Evolutionary conservation across 495 filamentous ascomycete species (phyloP).

Genomic region (Penicillium simplicissimum): DNA sequence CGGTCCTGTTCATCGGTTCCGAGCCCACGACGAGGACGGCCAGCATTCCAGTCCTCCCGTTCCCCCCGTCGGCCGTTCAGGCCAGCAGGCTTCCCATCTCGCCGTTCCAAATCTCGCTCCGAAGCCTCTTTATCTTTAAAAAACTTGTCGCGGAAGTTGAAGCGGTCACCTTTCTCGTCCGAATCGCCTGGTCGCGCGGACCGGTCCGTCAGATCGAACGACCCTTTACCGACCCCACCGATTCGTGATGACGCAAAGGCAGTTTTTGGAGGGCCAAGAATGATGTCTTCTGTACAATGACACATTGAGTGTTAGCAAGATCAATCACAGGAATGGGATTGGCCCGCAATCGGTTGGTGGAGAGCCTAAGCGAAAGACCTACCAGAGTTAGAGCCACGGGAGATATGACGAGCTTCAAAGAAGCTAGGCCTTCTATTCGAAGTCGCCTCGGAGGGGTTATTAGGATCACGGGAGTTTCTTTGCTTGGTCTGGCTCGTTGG

Average conservation of each 20-base stretch:
- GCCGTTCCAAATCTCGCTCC: slow-evolving; percentile 47
- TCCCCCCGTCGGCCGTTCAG: slow-evolving; percentile 51
- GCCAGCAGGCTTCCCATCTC: slow-evolving; percentile 39
- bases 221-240: slow-evolving; percentile 46
- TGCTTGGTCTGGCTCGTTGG: slow-evolving; percentile 50
- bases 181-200: slow-evolving; percentile 49
- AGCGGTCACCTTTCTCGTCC: slow-evolving; percentile 58
- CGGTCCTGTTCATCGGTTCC: slow-evolving; percentile 58
- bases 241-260: slow-evolving; percentile 79
- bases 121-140: slow-evolving; percentile 48
- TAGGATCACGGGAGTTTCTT: slow-evolving; percentile 45
- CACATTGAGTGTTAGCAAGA: slow-evolving; percentile 20
- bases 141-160: slow-evolving; percentile 59
- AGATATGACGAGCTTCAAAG: slow-evolving; percentile 62
- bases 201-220: slow-evolving; percentile 51
- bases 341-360: slow-evolving; percentile 4
- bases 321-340: background rate
- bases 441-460: slow-evolving; percentile 40
- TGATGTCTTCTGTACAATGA: slow-evolving; percentile 71
- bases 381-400: slow-evolving; percentile 63
- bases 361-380: slow-evolving; percentile 16
- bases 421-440: slow-evolving; percentile 57
- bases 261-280: slow-evolving; percentile 85
- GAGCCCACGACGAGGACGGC: slow-evolving; percentile 53
- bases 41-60: slow-evolving; percentile 60